These are phyloP conservation scores for Pseudonitzschia delicatissima DNA, from an alignment of 108 stramenopile genomes.

Conservation along the genomic window DNA sequence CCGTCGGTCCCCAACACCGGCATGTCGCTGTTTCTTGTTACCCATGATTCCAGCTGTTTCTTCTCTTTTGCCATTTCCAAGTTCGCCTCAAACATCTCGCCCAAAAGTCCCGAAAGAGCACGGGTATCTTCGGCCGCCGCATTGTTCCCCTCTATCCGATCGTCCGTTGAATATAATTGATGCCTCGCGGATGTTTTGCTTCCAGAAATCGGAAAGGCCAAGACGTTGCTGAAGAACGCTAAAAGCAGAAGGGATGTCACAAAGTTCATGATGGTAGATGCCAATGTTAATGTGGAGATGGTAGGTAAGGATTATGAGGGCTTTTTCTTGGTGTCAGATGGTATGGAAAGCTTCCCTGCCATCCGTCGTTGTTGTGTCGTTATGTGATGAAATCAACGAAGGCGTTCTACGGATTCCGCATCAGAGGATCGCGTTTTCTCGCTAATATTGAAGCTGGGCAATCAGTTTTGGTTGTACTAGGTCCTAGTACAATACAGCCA, in stretches of 20 bases:
- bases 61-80: slow-evolving; percentile 11
- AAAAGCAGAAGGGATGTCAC: neutral
- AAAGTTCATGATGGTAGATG: neutral
- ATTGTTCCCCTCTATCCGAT: neutral
- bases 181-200: neutral
- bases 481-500: no score
- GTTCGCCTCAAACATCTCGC: slow-evolving; percentile 9
- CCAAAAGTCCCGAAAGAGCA: slow-evolving; percentile 7
- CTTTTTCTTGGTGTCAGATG: neutral
- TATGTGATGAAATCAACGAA: neutral
- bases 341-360: neutral
- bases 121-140: neutral
- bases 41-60: neutral
- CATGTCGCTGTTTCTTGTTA: slow-evolving; percentile 1
- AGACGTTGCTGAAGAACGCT: neutral
- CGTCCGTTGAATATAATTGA: neutral
- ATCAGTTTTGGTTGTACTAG: no score
- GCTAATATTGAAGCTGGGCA: no score
- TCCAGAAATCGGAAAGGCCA: neutral
- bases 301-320: neutral
- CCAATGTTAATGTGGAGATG: neutral
- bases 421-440: no score
- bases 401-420: no score
- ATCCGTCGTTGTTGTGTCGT: neutral
- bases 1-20: slow-evolving; percentile 12